phyloP scores from a whole-genome alignment of 2,329 filamentous ascomycete species.

The Monosporascus ibericus region DNA sequence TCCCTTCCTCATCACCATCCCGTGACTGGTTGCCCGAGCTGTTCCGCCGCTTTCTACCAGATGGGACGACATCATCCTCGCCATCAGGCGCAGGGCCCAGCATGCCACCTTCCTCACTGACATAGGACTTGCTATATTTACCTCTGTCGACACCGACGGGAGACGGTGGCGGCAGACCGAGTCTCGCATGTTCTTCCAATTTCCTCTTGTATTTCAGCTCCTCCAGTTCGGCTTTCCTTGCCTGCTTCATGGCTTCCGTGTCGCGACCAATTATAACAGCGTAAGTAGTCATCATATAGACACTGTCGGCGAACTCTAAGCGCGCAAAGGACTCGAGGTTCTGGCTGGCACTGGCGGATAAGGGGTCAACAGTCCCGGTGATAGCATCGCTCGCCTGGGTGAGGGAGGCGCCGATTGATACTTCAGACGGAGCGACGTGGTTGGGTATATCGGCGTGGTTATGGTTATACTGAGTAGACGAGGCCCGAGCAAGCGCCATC shows the following conservation, averaged over 20 bases:
- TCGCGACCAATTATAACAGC: conserved; percentile 69
- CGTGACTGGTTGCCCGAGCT: conserved; percentile 36
- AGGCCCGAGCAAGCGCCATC: conserved; percentile 22
- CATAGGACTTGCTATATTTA: conserved; percentile 58
- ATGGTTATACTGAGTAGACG: conserved; percentile 13
- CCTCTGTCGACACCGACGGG: conserved; percentile 44
- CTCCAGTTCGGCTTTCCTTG: conserved; percentile 44
- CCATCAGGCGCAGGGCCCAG: conserved; percentile 56
- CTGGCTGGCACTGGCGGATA: conserved; percentile 30
- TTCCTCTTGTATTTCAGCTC: conserved; percentile 38
- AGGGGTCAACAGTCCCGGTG: conserved; percentile 25
- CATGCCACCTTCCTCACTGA: conserved; percentile 66
- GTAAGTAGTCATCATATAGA: conserved; percentile 74
- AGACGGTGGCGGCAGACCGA: conserved; percentile 44
- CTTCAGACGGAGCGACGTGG: conserved; percentile 25
- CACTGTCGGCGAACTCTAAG: conserved; percentile 67
- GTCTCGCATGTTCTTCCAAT: conserved; percentile 39
- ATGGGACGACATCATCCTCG: conserved; percentile 38
- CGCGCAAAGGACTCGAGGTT: conserved; percentile 51
- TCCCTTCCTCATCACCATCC: conserved; percentile 33
- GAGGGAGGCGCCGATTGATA: conserved; percentile 24
- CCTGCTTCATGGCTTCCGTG: conserved; percentile 50
- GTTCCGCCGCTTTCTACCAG: conserved; percentile 38
- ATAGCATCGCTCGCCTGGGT: conserved; percentile 25
- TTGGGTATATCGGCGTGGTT: conserved; percentile 15